These are phyloP conservation scores for Talaromyces liani DNA, from an alignment of 495 filamentous ascomycete species.

Conservation along the genomic window DNA sequence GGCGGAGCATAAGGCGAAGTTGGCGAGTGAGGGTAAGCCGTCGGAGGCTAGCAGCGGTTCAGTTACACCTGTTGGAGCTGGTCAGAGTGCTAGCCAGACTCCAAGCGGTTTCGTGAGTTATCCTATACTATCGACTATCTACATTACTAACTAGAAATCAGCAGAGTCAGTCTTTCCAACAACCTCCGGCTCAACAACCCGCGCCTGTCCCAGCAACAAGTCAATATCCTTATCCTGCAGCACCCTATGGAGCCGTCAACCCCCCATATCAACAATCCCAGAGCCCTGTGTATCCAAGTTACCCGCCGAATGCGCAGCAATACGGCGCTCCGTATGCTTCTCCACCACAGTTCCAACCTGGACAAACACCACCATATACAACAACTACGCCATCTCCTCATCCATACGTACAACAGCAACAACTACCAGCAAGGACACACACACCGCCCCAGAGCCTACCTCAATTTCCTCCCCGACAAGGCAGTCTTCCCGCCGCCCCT, in stretches of 20 bases:
- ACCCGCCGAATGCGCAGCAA: slow-evolving; percentile 25
- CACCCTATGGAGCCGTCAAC: slow-evolving; percentile 28
- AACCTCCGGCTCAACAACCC: slow-evolving; percentile 16
- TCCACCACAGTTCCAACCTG: slow-evolving; percentile 30
- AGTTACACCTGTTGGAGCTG: slow-evolving; percentile 49
- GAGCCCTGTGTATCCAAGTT: slow-evolving; percentile 34
- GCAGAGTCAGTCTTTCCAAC: slow-evolving; percentile 25
- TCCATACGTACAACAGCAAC: slow-evolving; percentile 26
- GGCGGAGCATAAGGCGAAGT: slow-evolving; percentile 69
- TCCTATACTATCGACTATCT: neutral
- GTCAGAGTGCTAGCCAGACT: slow-evolving; percentile 44
- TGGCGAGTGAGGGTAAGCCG: slow-evolving; percentile 47
- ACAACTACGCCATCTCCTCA: slow-evolving; percentile 23
- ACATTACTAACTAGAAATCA: slow-evolving; percentile 10
- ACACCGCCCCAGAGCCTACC: slow-evolving; percentile 30
- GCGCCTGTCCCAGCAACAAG: slow-evolving; percentile 18
- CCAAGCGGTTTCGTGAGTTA: slow-evolving; percentile 47
- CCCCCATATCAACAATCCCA: slow-evolving; percentile 35
- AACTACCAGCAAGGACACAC: slow-evolving; percentile 31
- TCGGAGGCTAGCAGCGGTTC: slow-evolving; percentile 50
- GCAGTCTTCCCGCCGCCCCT: slow-evolving; percentile 45
- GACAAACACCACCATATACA: slow-evolving; percentile 19
- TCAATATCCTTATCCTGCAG: slow-evolving; percentile 28
- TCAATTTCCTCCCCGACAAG: slow-evolving; percentile 37
- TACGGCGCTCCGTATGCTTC: slow-evolving; percentile 22